Evolutionary conservation across 352 stramenopile species (phyloP).

Genomic region (Pythium sukuiense): DNA sequence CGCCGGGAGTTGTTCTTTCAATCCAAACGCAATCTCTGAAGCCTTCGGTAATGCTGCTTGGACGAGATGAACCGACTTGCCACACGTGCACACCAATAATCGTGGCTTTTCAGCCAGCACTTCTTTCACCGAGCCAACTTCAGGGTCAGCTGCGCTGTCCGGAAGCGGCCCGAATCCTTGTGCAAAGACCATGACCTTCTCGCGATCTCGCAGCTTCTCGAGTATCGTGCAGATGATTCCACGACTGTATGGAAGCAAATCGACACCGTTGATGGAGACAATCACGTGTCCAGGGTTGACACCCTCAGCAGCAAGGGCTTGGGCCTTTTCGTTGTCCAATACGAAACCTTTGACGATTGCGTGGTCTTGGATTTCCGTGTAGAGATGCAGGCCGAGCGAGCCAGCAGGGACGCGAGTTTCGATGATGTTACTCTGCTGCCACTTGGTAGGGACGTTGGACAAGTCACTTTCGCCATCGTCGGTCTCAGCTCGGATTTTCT

Average conservation of each 20-base stretch:
- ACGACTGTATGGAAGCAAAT: slow-evolving; percentile 40
- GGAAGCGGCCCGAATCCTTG: slow-evolving; percentile 33
- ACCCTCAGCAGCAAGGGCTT: slow-evolving; percentile 32
- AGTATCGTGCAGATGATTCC: slow-evolving; percentile 48
- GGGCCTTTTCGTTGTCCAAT: slow-evolving; percentile 43
- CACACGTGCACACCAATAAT: slow-evolving; percentile 62
- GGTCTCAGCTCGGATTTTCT: not conserved
- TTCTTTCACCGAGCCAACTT: slow-evolving; percentile 26
- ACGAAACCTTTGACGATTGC: slow-evolving; percentile 61
- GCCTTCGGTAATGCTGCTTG: slow-evolving; percentile 50
- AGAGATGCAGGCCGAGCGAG: slow-evolving; percentile 60
- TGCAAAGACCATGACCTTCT: slow-evolving; percentile 59
- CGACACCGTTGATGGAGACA: slow-evolving; percentile 55
- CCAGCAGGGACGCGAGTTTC: slow-evolving; percentile 41
- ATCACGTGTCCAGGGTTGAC: slow-evolving; percentile 43
- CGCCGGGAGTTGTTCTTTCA: slow-evolving; percentile 41
- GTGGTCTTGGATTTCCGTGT: slow-evolving; percentile 51
- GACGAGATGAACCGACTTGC: slow-evolving; percentile 54
- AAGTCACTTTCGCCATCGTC: not conserved
- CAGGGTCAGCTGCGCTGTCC: slow-evolving; percentile 22
- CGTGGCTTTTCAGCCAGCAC: slow-evolving; percentile 40
- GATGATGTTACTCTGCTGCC: slow-evolving; percentile 33
- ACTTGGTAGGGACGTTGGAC: slow-evolving; percentile 9
- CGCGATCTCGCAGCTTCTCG: slow-evolving; percentile 45
- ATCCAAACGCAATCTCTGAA: slow-evolving; percentile 54